phyloP scores from a whole-genome alignment of 176 grass and related monocot genomes.

The Carex scoparia region DNA sequence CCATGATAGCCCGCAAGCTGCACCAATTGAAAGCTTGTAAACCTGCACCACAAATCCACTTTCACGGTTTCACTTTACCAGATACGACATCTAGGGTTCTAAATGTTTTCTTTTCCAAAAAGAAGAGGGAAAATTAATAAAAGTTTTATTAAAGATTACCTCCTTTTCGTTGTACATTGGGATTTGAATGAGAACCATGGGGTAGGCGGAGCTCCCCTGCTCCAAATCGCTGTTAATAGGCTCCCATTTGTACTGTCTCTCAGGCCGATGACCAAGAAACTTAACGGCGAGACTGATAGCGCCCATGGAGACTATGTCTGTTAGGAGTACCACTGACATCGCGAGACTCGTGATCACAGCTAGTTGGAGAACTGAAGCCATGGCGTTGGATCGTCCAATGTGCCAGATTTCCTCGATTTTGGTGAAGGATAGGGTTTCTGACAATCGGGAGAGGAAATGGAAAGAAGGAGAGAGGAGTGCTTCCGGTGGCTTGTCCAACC shows the following conservation, averaged over 20 bases:
- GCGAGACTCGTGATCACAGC: constrained; percentile 37
- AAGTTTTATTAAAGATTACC: constrained; percentile 30
- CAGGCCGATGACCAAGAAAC: constrained; percentile 31
- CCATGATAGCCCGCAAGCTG: constrained; percentile 71
- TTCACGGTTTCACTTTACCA: no score
- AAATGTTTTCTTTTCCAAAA: not conserved
- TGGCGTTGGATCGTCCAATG: constrained; percentile 36
- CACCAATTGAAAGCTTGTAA: constrained; percentile 87
- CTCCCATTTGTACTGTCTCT: constrained; percentile 40
- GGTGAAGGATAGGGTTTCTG: constrained; percentile 11
- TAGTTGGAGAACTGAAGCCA: constrained; percentile 55
- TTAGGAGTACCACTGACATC: constrained; percentile 70
- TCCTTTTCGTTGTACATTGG: constrained; percentile 98
- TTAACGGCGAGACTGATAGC: constrained; percentile 45
- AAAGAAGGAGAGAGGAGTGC: not conserved
- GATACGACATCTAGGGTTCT: not conserved
- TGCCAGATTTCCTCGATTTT: constrained; percentile 27
- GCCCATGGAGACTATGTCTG: constrained; percentile 62
- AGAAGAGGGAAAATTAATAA: not conserved
- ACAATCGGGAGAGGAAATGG: not conserved
- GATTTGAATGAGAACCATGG: constrained; percentile 96
- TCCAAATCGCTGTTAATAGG: constrained; percentile 37
- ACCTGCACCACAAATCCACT: constrained; percentile 40
- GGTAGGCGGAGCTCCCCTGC: constrained; percentile 38
- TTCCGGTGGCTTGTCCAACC: not conserved